Evolutionary conservation across 2,329 filamentous ascomycete species (phyloP).

Genomic region (Graphilbum sp.): DNA sequence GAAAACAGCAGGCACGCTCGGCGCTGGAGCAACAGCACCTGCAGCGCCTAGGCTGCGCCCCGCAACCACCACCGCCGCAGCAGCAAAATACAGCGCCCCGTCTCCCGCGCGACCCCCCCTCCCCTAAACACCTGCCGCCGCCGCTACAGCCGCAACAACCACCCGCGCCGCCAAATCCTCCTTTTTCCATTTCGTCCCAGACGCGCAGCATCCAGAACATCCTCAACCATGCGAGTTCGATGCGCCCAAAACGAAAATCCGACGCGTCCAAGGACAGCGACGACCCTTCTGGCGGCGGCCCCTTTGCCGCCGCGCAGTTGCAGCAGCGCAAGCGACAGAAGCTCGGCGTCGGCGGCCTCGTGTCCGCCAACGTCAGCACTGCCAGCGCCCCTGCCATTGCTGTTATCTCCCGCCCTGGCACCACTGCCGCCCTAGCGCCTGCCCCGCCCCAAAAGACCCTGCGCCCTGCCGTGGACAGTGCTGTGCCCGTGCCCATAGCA

Average conservation of each 20-base stretch:
- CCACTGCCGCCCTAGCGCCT: background rate
- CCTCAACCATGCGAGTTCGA: constrained; percentile 7
- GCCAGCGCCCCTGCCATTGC: background rate
- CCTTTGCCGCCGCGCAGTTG: constrained; percentile 11
- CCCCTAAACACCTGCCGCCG: background rate
- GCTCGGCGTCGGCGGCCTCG: constrained; percentile 21
- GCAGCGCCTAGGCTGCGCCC: background rate
- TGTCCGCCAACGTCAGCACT: background rate
- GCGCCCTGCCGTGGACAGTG: background rate
- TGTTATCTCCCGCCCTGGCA: background rate
- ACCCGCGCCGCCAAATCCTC: background rate
- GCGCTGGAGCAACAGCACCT: background rate
- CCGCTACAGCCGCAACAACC: background rate
- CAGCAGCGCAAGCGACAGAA: constrained; percentile 31
- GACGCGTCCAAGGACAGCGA: background rate
- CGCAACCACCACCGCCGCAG: background rate
- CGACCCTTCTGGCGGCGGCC: background rate
- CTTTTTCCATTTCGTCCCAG: constrained; percentile 4
- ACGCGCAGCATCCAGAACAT: constrained; percentile 8
- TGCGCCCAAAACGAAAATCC: constrained; percentile 8
- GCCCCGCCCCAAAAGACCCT: background rate
- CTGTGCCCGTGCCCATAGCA: background rate
- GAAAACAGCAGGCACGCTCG: constrained; percentile 3
- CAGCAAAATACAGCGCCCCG: constrained; percentile 1
- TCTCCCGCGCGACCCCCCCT: background rate